These are phyloP conservation scores for Mycena citricolor DNA, from an alignment of 1,284 basidiomycete species.

Conservation along the genomic window DNA sequence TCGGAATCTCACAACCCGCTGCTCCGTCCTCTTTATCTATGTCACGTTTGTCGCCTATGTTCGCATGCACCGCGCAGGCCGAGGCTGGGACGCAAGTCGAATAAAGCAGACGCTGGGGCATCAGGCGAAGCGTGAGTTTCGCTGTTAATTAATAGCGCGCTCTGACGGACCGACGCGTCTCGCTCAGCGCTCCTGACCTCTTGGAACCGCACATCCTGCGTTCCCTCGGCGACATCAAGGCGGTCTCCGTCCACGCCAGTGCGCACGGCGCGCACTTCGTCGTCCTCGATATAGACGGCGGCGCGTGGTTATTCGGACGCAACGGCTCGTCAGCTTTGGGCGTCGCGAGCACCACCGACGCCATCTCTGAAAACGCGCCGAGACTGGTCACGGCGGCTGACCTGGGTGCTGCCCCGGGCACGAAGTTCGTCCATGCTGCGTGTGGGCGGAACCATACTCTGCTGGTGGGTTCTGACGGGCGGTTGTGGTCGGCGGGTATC, in stretches of 20 bases:
- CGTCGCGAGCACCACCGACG: slow-evolving; percentile 46
- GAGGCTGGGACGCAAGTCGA: slow-evolving; percentile 14
- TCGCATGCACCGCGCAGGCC: slow-evolving; percentile 15
- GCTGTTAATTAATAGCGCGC: too few relatives aligned
- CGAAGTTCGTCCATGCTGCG: slow-evolving; percentile 78
- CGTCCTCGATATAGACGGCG: slow-evolving; percentile 71
- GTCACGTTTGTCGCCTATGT: slow-evolving; percentile 8
- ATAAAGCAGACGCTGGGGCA: slow-evolving; percentile 5
- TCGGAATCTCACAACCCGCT: slow-evolving; percentile 28
- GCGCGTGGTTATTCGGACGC: slow-evolving; percentile 85
- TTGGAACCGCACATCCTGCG: slow-evolving; percentile 86
- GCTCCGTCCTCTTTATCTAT: slow-evolving; percentile 10
- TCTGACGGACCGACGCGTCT: neutral
- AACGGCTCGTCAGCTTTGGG: slow-evolving; percentile 67
- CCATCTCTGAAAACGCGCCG: slow-evolving; percentile 72
- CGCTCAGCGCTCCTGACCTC: slow-evolving; percentile 65
- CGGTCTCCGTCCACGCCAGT: slow-evolving; percentile 69
- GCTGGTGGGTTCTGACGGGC: slow-evolving; percentile 79
- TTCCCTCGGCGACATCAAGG: slow-evolving; percentile 79
- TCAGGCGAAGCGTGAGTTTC: slow-evolving; percentile 11
- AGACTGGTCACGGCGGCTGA: slow-evolving; percentile 59
- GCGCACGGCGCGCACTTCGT: slow-evolving; percentile 76
- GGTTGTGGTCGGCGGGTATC: slow-evolving; percentile 81
- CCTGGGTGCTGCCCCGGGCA: slow-evolving; percentile 60
- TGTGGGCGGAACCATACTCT: slow-evolving; percentile 82